These are phyloP conservation scores for Xylaria acuta DNA, from an alignment of 495 filamentous ascomycete genomes.

Conservation along the genomic window DNA sequence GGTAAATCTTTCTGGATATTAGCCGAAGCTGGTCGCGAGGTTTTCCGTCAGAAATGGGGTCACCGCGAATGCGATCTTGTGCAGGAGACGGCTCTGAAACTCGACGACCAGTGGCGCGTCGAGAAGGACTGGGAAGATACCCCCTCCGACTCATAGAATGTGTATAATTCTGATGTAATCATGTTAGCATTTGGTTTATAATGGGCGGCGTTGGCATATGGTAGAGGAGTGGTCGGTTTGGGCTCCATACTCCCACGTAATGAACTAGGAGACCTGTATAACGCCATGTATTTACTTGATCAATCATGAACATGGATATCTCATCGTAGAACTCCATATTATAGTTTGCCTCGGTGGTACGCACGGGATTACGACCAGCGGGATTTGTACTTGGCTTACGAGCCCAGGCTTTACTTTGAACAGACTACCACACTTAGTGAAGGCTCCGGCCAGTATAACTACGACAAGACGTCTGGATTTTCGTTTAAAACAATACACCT, in stretches of 20 bases:
- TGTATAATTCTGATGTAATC: not conserved
- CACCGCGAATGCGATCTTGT: slow-evolving; percentile 39
- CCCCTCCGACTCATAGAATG: slow-evolving; percentile 11
- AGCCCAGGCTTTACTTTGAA: too few species aligned
- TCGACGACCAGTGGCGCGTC: slow-evolving; percentile 42
- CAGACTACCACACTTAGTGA: too few species aligned
- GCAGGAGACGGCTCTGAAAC: slow-evolving; percentile 32
- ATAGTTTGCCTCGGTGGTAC: not conserved
- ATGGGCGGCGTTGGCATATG: slow-evolving; percentile 22
- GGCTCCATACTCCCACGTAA: not conserved
- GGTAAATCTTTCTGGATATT: slow-evolving; percentile 41
- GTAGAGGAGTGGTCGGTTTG: not conserved
- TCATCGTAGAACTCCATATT: not conserved
- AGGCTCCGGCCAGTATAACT: too few species aligned
- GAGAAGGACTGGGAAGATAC: slow-evolving; percentile 41
- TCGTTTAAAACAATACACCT: too few species aligned
- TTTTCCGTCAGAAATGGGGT: slow-evolving; percentile 43
- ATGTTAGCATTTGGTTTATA: slow-evolving; percentile 20
- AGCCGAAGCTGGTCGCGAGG: slow-evolving; percentile 39
- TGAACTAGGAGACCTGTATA: not conserved
- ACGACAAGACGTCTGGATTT: too few species aligned
- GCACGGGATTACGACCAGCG: too few species aligned
- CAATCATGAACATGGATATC: not conserved
- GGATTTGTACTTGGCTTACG: too few species aligned
- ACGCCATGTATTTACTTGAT: not conserved